Base-by-base conservation (phyloP, 78 protist genomes). In the Dictyostelium purpureum region DNA sequence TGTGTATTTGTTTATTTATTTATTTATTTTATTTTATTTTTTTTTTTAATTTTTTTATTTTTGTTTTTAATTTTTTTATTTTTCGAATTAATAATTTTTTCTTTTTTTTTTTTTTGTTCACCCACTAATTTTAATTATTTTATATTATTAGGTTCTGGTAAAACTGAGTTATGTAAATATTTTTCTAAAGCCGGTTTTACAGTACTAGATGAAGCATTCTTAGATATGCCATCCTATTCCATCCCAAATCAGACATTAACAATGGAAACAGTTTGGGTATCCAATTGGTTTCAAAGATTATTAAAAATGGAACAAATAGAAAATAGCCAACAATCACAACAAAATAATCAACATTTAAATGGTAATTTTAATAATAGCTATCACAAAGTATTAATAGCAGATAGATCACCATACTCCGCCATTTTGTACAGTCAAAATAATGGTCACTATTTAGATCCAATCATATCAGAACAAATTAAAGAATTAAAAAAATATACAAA, bases 391-490 rank as follows among this genome's bases (percentile, higher is more conserved):
- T 79, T 37, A 63, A 79, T 89, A 14, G 94, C 88, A n/a, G 94
- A 89, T 54, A 45, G 94, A 54, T 89, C 94, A 33, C 94, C 94
- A 35, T 89, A 51, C 67, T 89, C 94, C 2, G 94, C 94, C 4
- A 66, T 89, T 21, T 49, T 80, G 6, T 89, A 89, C 51, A 37
- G 89, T 14, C 26, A 79, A 16, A 75, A 51, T 28, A 63, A 89
- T 24, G 94, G 88, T 57, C 59, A 69, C 2, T 57, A 49, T n/a
- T 69, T 89, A 42, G 87, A 77, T 51, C 94, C 94, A 52, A 49
- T 79, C 56, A 89, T 89, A 4, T 4, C 26, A 16, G 65, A 61
- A 31, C 94, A 89, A 65, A 89, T 89, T 38, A 61, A 75, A 69
- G 94, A 89, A 37, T 59, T 89, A 4, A 49, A 57, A 38, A 63